Evolutionary conservation across 2,329 filamentous ascomycete genomes (phyloP).

Genomic region (Scedosporium minutisporum): DNA sequence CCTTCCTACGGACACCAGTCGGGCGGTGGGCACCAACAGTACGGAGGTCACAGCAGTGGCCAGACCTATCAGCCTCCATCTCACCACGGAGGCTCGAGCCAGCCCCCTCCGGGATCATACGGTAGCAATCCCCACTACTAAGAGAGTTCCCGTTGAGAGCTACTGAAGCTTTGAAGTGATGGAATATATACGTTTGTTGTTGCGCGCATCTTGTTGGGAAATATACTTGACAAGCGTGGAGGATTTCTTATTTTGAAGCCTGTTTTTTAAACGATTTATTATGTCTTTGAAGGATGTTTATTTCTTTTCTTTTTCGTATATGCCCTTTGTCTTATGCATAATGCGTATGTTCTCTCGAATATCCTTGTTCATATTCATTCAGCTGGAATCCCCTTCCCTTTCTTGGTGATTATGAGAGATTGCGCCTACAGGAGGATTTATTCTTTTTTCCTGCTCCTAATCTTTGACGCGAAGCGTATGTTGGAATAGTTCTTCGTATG

Average conservation of each 20-base stretch:
- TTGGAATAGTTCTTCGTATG: too few relatives aligned
- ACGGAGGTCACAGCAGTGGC: not conserved
- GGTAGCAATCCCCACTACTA: slow-evolving; percentile 7
- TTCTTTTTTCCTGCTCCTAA: too few relatives aligned
- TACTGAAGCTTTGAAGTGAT: slow-evolving; percentile 7
- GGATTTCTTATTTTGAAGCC: not conserved
- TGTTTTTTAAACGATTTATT: not conserved
- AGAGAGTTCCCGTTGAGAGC: slow-evolving; percentile 5
- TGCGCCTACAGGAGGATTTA: too few relatives aligned
- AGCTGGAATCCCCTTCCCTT: not conserved
- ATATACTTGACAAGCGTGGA: not conserved
- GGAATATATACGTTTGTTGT: not conserved
- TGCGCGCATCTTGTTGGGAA: slow-evolving; percentile 1
- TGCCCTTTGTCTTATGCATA: not conserved
- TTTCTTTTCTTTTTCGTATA: not conserved
- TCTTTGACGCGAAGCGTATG: too few relatives aligned
- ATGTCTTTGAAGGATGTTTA: not conserved
- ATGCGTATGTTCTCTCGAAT: not conserved
- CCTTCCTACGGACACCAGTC: too few relatives aligned
- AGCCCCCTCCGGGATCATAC: slow-evolving; percentile 1
- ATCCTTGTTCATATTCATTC: not conserved
- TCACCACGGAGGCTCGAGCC: slow-evolving; percentile 10
- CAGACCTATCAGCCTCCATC: slow-evolving; percentile 8
- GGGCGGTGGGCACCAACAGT: not conserved
- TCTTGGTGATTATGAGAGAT: too few relatives aligned